A percentile compares a stretch with the other conserved stretches of the same genome.
Conservation (phyloP, 441 rosid species). For the Brassica balearica region DNA sequence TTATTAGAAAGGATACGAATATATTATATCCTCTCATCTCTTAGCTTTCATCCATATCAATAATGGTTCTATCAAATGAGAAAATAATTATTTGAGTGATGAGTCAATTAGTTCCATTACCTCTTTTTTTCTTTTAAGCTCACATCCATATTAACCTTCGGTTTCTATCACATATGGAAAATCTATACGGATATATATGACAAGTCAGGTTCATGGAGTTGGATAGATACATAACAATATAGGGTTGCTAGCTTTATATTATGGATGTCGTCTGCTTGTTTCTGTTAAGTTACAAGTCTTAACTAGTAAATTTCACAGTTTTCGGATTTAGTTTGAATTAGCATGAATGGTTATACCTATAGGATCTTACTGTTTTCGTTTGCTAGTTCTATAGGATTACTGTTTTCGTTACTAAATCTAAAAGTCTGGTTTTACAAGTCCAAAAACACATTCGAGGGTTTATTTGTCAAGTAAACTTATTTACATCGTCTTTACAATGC, state of each 20-base stretch:
- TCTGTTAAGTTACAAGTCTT: conserved; percentile 15
- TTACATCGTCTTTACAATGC: not conserved
- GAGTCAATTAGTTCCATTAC: conserved; percentile 34
- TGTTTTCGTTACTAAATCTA: not conserved
- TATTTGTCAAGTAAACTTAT: not conserved
- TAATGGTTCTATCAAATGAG: conserved; percentile 29
- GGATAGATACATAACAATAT: conserved; percentile 27
- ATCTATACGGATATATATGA: conserved; percentile 37
- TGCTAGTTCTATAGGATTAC: not conserved
- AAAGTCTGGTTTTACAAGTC: not conserved
- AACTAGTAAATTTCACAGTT: not conserved
- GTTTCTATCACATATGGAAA: conserved; percentile 2
- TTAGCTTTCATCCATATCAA: conserved; percentile 36
- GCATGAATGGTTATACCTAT: not conserved
- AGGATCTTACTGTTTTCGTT: too few relatives aligned
- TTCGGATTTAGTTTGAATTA: conserved; percentile 8
- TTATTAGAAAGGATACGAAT: conserved; percentile 26
- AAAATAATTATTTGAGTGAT: conserved; percentile 29
- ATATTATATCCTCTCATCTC: conserved; percentile 37
- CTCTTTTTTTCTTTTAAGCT: conserved; percentile 23
- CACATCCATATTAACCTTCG: conserved; percentile 13
- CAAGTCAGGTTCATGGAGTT: conserved; percentile 42
- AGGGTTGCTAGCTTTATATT: conserved; percentile 9
- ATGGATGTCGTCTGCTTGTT: conserved; percentile 7
- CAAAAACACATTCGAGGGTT: conserved; percentile 7